These are phyloP conservation scores for Kwoniella dendrophila DNA, from an alignment of 768 basidiomycete genomes.

Conservation along the genomic window DNA sequence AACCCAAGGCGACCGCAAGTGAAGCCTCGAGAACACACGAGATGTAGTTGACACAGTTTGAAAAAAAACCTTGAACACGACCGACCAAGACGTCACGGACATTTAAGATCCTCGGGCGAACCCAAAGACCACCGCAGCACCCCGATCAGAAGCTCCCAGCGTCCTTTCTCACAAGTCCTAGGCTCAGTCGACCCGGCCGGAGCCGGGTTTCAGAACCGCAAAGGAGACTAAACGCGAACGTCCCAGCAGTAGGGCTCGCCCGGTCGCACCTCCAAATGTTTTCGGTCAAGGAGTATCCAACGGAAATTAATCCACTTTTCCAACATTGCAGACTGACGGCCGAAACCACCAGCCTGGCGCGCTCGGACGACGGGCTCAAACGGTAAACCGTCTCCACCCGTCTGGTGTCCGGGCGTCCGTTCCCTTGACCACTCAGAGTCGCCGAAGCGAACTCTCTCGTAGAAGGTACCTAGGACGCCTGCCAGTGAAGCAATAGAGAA, in stretches of 20 bases:
- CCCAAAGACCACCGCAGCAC: too few relatives aligned
- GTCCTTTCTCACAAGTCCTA: conserved; percentile 61
- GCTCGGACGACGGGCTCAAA: too few relatives aligned
- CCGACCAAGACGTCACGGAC: conserved; percentile 1
- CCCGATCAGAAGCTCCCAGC: conserved; percentile 56
- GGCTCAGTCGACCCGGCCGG: conserved; percentile 53
- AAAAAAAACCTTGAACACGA: too few relatives aligned
- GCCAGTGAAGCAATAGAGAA: conserved; percentile 16
- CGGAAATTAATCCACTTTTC: conserved; percentile 57
- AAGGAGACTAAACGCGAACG: conserved; percentile 55
- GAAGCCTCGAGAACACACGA: not conserved
- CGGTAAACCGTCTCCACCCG: too few relatives aligned
- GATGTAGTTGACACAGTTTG: too few relatives aligned
- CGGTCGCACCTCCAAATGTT: conserved; percentile 56
- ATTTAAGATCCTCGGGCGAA: conserved; percentile 48
- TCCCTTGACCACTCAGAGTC: conserved; percentile 10
- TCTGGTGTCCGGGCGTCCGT: not conserved
- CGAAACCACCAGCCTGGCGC: conserved; percentile 12
- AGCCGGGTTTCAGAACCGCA: conserved; percentile 53
- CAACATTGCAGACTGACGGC: conserved; percentile 26
- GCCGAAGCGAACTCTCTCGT: conserved; percentile 14
- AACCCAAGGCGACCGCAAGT: not conserved
- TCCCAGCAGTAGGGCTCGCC: conserved; percentile 29
- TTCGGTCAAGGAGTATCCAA: conserved; percentile 56
- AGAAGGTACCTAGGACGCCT: conserved; percentile 2